Conservation (phyloP, 495 filamentous ascomycete genomes). For the Corynascus novoguineensis region DNA sequence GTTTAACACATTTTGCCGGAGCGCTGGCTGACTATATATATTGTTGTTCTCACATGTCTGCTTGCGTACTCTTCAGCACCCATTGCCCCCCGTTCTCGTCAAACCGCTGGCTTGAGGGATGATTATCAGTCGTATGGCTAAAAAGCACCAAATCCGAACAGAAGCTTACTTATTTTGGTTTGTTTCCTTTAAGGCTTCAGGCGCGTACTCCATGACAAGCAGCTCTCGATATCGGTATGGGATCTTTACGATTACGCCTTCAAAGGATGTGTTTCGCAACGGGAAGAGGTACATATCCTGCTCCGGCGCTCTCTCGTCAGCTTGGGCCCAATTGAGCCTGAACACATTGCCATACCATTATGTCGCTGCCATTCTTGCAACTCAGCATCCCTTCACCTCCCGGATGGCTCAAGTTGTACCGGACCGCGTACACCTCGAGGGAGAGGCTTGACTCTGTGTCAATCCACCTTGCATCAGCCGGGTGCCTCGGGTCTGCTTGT, state of each 20-base stretch:
- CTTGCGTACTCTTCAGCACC: conserved; percentile 30
- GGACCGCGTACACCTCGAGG: conserved; percentile 60
- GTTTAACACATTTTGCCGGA: too few species aligned
- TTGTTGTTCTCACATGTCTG: too few species aligned
- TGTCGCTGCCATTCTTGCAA: conserved; percentile 40
- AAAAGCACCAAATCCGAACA: background rate
- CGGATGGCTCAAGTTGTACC: conserved; percentile 28
- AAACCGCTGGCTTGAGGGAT: conserved; percentile 33
- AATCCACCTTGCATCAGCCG: conserved; percentile 74
- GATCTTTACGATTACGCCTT: conserved; percentile 55
- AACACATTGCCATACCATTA: conserved; percentile 4
- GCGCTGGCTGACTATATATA: too few species aligned
- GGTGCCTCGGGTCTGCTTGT: conserved; percentile 55
- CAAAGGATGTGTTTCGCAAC: conserved; percentile 36
- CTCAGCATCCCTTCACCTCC: conserved; percentile 34
- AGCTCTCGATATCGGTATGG: conserved; percentile 57
- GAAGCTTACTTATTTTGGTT: conserved; percentile 50
- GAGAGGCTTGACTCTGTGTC: conserved; percentile 65
- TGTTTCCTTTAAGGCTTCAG: conserved; percentile 46
- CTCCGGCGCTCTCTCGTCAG: background rate
- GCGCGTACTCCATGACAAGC: conserved; percentile 55
- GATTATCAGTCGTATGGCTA: background rate
- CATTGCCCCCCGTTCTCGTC: conserved; percentile 34
- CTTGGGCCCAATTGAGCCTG: too few species aligned
- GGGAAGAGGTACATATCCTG: conserved; percentile 13